These are phyloP conservation scores for Cystobasidium slooffiae DNA, from an alignment of 1,284 basidiomycete species.

Conservation along the genomic window DNA sequence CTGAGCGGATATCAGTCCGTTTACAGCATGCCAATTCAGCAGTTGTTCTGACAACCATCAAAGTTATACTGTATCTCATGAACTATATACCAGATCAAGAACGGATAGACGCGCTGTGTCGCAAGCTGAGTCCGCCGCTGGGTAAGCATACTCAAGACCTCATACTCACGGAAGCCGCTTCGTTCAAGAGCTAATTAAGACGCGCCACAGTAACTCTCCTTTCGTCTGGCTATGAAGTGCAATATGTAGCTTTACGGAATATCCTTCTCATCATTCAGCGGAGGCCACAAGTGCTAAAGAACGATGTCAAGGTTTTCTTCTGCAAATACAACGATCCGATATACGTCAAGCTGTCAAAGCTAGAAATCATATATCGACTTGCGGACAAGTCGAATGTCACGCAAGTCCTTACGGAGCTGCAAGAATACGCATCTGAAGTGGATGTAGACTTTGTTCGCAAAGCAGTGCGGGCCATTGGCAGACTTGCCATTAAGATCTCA, in stretches of 20 bases:
- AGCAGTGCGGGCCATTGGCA: slow-evolving; percentile 93
- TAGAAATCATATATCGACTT: slow-evolving; percentile 98
- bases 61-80: slow-evolving; percentile 94
- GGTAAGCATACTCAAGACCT: slow-evolving; percentile 62
- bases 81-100: slow-evolving; percentile 95
- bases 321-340: slow-evolving; percentile 99
- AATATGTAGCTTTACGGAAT: slow-evolving; percentile 96
- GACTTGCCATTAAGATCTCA: slow-evolving; percentile 95
- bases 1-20: slow-evolving; percentile 88
- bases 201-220: slow-evolving; percentile 75
- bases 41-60: slow-evolving; percentile 90
- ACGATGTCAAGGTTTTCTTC: slow-evolving; percentile 98
- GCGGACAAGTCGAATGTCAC: slow-evolving; percentile 86
- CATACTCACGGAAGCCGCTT: background rate
- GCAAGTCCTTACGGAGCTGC: slow-evolving; percentile 89
- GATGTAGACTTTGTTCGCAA: slow-evolving; percentile 98
- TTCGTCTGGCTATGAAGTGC: slow-evolving; percentile 95
- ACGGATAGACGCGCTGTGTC: slow-evolving; percentile 85
- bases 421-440: slow-evolving; percentile 97
- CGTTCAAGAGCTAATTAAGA: background rate
- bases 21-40: slow-evolving; percentile 94
- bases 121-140: slow-evolving; percentile 95
- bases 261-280: slow-evolving; percentile 96
- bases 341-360: slow-evolving; percentile 96
- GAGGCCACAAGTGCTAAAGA: slow-evolving; percentile 86